phyloP scores from a whole-genome alignment of 352 stramenopile genomes.

The Pythium plurisporium region DNA sequence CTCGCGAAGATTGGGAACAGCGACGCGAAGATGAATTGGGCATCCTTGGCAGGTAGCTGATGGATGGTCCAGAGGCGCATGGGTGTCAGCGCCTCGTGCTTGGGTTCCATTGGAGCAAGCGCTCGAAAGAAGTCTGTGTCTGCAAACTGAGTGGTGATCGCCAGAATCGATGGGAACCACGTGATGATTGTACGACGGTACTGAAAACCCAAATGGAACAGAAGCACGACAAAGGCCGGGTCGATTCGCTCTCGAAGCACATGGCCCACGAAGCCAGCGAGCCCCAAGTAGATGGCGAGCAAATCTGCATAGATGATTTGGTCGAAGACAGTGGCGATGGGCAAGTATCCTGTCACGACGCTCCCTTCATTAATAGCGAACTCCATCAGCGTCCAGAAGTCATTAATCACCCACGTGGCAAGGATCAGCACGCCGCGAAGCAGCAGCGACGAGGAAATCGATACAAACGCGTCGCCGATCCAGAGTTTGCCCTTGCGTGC shows the following conservation, averaged over 20 bases:
- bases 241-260: constrained; percentile 14
- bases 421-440: constrained; percentile 20
- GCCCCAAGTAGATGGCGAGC: constrained; percentile 8
- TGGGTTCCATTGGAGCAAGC: background rate
- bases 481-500: constrained; percentile 26
- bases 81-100: constrained; percentile 5
- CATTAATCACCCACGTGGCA: constrained; percentile 7
- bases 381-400: constrained; percentile 18
- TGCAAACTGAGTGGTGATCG: too few relatives aligned
- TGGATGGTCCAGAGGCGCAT: constrained; percentile 13
- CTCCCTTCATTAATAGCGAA: constrained; percentile 11
- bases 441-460: constrained; percentile 22
- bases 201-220: constrained; percentile 9
- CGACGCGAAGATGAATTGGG: background rate
- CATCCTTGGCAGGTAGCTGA: background rate
- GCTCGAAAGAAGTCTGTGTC: too few relatives aligned
- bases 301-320: constrained; percentile 12
- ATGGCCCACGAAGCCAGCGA: background rate
- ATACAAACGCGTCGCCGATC: constrained; percentile 30
- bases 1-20: background rate
- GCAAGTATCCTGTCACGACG: background rate
- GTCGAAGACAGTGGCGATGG: constrained; percentile 4
- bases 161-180: constrained; percentile 1
- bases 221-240: constrained; percentile 8
- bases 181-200: constrained; percentile 3